Evolutionary conservation across 441 rosid genomes (phyloP), one percentile per base, ranked within the genome.

Genomic region (Eruca vesicaria): DNA sequence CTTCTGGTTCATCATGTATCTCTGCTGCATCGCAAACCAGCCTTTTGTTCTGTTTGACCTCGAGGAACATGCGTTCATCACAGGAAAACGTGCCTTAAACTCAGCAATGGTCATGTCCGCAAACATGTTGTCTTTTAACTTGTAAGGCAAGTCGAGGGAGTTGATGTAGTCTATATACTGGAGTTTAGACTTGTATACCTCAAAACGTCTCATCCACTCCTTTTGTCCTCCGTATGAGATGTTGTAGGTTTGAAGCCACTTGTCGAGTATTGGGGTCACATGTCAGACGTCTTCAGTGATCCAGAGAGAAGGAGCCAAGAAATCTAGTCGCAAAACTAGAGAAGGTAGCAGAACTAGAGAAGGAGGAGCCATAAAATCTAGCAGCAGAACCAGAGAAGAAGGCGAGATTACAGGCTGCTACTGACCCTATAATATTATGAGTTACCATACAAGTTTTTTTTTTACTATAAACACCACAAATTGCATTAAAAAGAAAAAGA

Each of bases 101-200:
- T 94, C 99, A 1, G 80, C 79, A 55, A 87, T 87, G 9, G 97
- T 86, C 86, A 92, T 28, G 82, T 92, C 98, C 29, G 98, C 96
- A 72, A 87, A 95, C 73, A 80, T 70, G 81, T 92, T 92, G 67
- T 92, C 97, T 1, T 84, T 71, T 60, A 92, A 82, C 79, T 84
- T 85, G 86, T 69, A 94, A 6, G 98, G 69, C 38, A 87, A 71
- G 78, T 84, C 66, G 63, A 77, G 90, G 21, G 89, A 85, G 79
- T 93, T 95, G 71, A 88, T 71, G 77, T 72, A 60, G 71, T 93
- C 84, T 36, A 95, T 85, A 82, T 80, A 75, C 78, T 79, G 81
- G 75, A 84, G 74, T 75, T 95, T 91, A 52, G 87, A 66, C 66
- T 81, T 77, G 80, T 91, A 95, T 56, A 95, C 86, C 75, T 82